phyloP scores from a whole-genome alignment of 192 early-diverging fungal species.

The Dispira simplex region DNA sequence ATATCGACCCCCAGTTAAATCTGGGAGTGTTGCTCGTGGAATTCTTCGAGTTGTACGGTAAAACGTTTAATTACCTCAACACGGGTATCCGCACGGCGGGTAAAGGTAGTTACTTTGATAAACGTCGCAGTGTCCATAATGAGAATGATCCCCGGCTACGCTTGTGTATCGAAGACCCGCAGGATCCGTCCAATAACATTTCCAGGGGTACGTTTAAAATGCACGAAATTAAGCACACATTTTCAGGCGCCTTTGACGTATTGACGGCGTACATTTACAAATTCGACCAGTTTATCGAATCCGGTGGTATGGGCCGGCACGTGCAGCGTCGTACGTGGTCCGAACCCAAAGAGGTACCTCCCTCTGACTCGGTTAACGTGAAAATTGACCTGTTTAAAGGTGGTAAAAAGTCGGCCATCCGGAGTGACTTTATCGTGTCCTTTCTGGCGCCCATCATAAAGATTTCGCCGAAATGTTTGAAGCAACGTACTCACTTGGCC shows the following conservation, averaged over 20 bases:
- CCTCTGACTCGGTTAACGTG: not conserved
- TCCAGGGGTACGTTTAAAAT: conserved; percentile 29
- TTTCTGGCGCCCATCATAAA: no score
- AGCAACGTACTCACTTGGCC: no score
- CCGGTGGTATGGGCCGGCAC: not conserved
- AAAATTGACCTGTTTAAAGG: no score
- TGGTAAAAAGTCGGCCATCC: no score
- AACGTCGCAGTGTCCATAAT: conserved; percentile 15
- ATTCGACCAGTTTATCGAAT: conserved; percentile 19
- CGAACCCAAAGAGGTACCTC: conserved; percentile 6
- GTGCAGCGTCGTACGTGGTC: not conserved
- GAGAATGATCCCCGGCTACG: conserved; percentile 21
- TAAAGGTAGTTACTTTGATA: conserved; percentile 35
- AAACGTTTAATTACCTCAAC: conserved; percentile 46
- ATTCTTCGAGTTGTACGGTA: conserved; percentile 86
- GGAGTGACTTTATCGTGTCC: no score
- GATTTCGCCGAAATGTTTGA: no score
- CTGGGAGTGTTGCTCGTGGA: conserved; percentile 81
- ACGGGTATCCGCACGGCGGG: conserved; percentile 47
- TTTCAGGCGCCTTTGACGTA: conserved; percentile 27
- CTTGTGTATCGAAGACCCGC: conserved; percentile 38
- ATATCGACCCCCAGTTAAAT: conserved; percentile 48
- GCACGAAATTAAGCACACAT: conserved; percentile 23
- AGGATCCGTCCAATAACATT: conserved; percentile 36
- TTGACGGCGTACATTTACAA: conserved; percentile 26